Percentiles rank a stretch among this genome's conserved stretches.
phyloP scores from a whole-genome alignment of 805 yeast genomes.

The Saccharomycopsis fermentans region DNA sequence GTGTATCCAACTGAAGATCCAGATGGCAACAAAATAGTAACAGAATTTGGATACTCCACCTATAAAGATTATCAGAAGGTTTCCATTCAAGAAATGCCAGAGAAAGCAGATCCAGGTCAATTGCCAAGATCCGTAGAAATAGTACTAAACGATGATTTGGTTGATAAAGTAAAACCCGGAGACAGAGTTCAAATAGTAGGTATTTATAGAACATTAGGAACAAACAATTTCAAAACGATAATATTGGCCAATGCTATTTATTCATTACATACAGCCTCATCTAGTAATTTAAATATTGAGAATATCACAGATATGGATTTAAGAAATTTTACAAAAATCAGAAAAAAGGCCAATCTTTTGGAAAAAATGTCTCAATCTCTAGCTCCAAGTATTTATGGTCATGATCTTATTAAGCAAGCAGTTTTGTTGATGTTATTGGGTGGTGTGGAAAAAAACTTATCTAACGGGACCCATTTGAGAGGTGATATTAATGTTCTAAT shows the following conservation, averaged over 20 bases:
- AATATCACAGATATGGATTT: constrained; percentile 71
- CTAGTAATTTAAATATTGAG: constrained; percentile 66
- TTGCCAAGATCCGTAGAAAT: constrained; percentile 89
- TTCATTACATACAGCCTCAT: constrained; percentile 78
- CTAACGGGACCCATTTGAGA: constrained; percentile 92
- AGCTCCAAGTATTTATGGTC: constrained; percentile 95
- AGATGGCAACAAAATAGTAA: constrained; percentile 77
- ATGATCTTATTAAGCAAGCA: constrained; percentile 83
- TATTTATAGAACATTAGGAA: constrained; percentile 82
- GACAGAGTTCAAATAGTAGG: constrained; percentile 93
- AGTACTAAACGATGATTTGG: constrained; percentile 89
- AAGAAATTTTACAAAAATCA: constrained; percentile 70
- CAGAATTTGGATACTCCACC: constrained; percentile 89
- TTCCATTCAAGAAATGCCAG: constrained; percentile 95
- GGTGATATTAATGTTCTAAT: constrained; percentile 93
- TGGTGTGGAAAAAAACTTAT: constrained; percentile 88
- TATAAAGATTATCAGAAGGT: constrained; percentile 91
- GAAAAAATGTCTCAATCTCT: constrained; percentile 73
- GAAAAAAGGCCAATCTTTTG: constrained; percentile 63
- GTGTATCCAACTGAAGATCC: constrained; percentile 89
- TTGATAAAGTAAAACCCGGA: constrained; percentile 88
- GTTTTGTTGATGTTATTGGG: constrained; percentile 85
- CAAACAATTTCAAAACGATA: constrained; percentile 71
- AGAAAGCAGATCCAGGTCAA: constrained; percentile 96
- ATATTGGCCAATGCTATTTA: constrained; percentile 83